These are phyloP conservation scores for Antitrichia curtipendula DNA, from an alignment of 225 moss, liverwort and hornwort genomes.

Conservation along the genomic window DNA sequence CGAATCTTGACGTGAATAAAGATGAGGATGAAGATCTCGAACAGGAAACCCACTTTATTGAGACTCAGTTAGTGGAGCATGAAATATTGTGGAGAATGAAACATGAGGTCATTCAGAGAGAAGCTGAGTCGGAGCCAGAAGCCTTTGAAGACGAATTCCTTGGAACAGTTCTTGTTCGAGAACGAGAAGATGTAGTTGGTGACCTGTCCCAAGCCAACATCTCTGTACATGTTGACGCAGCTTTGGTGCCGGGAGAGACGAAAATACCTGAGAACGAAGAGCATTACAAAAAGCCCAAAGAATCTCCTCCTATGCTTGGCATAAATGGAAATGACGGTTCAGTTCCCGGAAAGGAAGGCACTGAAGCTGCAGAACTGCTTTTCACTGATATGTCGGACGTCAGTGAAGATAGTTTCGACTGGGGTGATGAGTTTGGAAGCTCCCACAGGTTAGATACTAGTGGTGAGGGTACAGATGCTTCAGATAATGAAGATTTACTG, in stretches of 20 bases:
- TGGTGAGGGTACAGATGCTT: slow-evolving; percentile 10
- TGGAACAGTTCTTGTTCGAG: slow-evolving; percentile 12
- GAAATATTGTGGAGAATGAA: slow-evolving; percentile 11
- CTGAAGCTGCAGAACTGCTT: neutral
- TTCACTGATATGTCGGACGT: slow-evolving; percentile 50
- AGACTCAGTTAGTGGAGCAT: slow-evolving; percentile 25
- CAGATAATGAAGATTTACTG: neutral
- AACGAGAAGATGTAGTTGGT: neutral
- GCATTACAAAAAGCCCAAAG: neutral
- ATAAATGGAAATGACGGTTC: neutral
- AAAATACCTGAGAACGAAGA: neutral
- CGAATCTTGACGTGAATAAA: neutral
- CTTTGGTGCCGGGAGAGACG: neutral
- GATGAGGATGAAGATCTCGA: neutral
- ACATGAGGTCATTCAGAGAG: neutral
- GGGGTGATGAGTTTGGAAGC: slow-evolving; percentile 31
- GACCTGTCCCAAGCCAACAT: neutral
- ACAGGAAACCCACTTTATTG: neutral
- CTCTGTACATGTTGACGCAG: neutral
- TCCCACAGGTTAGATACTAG: slow-evolving; percentile 14
- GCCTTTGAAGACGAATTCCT: neutral
- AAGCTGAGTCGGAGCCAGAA: neutral
- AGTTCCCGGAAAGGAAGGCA: neutral
- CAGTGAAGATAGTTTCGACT: slow-evolving; percentile 37
- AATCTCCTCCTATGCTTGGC: neutral